A percentile compares a stretch with the other conserved stretches of the same genome.
Evolutionary conservation across 2,329 filamentous ascomycete genomes (phyloP).

Genomic region (Xylariaceae sp.): DNA sequence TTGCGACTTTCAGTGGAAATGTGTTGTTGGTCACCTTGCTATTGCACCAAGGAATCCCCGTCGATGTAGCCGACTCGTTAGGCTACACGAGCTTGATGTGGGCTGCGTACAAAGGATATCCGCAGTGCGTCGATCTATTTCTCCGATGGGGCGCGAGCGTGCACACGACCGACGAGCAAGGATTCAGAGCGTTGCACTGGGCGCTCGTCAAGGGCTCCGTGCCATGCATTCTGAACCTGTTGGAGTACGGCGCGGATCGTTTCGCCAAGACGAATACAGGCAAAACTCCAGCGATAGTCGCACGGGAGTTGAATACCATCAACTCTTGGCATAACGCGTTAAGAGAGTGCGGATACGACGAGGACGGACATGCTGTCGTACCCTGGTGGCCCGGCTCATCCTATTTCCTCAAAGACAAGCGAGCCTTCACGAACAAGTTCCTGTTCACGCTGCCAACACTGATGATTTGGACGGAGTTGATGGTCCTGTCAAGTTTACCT

Average conservation of each 20-base stretch:
- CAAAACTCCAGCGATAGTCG: slow-evolving; percentile 82
- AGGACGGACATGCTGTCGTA: slow-evolving; percentile 65
- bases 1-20: slow-evolving; percentile 95
- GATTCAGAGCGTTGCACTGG: slow-evolving; percentile 95
- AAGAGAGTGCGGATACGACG: slow-evolving; percentile 75
- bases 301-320: slow-evolving; percentile 82
- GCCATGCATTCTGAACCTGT: slow-evolving; percentile 83
- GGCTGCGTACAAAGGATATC: slow-evolving; percentile 96
- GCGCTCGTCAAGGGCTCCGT: slow-evolving; percentile 88
- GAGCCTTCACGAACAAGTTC: slow-evolving; percentile 74
- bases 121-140: slow-evolving; percentile 85
- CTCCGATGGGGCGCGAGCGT: slow-evolving; percentile 94
- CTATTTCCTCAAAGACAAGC: slow-evolving; percentile 69
- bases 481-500: slow-evolving; percentile 66
- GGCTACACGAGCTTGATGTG: slow-evolving; percentile 97
- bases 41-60: slow-evolving; percentile 89
- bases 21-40: slow-evolving; percentile 83
- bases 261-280: slow-evolving; percentile 85
- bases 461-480: slow-evolving; percentile 65
- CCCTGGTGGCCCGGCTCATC: slow-evolving; percentile 68
- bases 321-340: slow-evolving; percentile 78
- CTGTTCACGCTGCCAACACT: slow-evolving; percentile 86
- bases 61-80: slow-evolving; percentile 83
- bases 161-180: slow-evolving; percentile 82
- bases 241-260: slow-evolving; percentile 92